Evolutionary conservation across 345 rosid genomes (phyloP).

Genomic region (Moricandia arvensis): DNA sequence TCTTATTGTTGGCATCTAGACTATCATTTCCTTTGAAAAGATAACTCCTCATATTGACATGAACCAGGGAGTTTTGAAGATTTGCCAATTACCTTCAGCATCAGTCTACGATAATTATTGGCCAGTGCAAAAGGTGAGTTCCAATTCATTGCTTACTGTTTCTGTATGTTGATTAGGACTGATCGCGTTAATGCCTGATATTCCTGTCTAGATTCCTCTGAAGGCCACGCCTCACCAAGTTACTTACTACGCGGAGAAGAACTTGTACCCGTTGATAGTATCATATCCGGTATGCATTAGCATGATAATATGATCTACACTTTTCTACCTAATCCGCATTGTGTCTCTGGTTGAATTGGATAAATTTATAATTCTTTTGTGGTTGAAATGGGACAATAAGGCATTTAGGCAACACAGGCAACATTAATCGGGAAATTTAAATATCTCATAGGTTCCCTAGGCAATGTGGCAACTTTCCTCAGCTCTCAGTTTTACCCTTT

Average conservation of each 20-base stretch:
- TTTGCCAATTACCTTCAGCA: slow-evolving; percentile 81
- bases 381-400: not conserved
- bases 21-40: slow-evolving; percentile 18
- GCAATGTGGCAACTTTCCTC: slow-evolving; percentile 1
- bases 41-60: slow-evolving; percentile 22
- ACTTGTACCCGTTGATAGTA: slow-evolving; percentile 82
- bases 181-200: slow-evolving; percentile 23
- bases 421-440: not conserved
- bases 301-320: slow-evolving; percentile 20
- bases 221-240: slow-evolving; percentile 99
- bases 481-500: slow-evolving; percentile 11
- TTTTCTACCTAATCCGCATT: slow-evolving; percentile 1
- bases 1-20: slow-evolving; percentile 19
- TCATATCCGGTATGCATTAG: slow-evolving; percentile 73
- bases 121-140: slow-evolving; percentile 88
- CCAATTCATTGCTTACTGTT: slow-evolving; percentile 5
- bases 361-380: slow-evolving; percentile 4
- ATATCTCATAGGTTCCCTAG: not conserved
- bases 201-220: slow-evolving; percentile 66
- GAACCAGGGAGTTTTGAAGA: slow-evolving; percentile 81
- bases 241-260: slow-evolving; percentile 85
- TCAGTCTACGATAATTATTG: slow-evolving; percentile 92
- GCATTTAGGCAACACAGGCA: slow-evolving; percentile 5
- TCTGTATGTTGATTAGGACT: slow-evolving; percentile 19
- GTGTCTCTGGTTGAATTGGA: slow-evolving; percentile 18